Evolutionary conservation across 495 filamentous ascomycete species (phyloP).

Genomic region (Podospora australis): DNA sequence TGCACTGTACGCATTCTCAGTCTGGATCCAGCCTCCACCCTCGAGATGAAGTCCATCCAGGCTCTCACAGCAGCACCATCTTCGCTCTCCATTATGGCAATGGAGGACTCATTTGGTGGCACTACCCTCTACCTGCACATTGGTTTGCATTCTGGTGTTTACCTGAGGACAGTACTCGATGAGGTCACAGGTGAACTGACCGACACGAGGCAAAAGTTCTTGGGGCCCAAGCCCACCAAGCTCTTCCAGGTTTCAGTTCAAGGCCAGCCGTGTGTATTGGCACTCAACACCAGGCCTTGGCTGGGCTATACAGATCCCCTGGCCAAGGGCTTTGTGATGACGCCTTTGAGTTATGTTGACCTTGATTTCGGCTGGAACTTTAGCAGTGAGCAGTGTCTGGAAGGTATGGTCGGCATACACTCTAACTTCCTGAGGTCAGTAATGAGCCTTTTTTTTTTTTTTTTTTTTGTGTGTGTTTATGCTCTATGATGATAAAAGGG

Average conservation of each 20-base stretch:
- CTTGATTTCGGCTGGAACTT: slow-evolving; percentile 95
- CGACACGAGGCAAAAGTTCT: slow-evolving; percentile 87
- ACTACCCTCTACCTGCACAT: slow-evolving; percentile 90
- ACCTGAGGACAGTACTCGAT: slow-evolving; percentile 87
- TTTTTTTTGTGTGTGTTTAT: slow-evolving; percentile 11
- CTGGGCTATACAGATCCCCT: slow-evolving; percentile 81
- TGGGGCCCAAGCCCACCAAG: slow-evolving; percentile 81
- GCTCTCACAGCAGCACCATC: slow-evolving; percentile 86
- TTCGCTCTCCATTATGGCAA: slow-evolving; percentile 84
- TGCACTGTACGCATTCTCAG: slow-evolving; percentile 89
- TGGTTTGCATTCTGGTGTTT: slow-evolving; percentile 89
- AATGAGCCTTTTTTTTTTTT: slow-evolving; percentile 9
- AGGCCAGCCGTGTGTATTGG: slow-evolving; percentile 79
- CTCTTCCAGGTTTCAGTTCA: slow-evolving; percentile 83
- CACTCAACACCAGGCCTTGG: slow-evolving; percentile 86
- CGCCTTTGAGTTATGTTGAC: slow-evolving; percentile 78
- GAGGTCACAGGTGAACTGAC: slow-evolving; percentile 91
- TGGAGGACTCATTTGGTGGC: slow-evolving; percentile 76
- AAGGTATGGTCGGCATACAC: slow-evolving; percentile 95
- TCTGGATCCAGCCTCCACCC: slow-evolving; percentile 78
- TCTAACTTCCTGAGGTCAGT: slow-evolving; percentile 82
- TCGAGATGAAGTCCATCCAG: slow-evolving; percentile 91
- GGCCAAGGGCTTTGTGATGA: slow-evolving; percentile 82
- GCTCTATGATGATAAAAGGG: slow-evolving; percentile 63
- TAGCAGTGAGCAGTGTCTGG: slow-evolving; percentile 82